Conservation (phyloP, 345 rosid genomes). For the Euphorbia peplus region DNA sequence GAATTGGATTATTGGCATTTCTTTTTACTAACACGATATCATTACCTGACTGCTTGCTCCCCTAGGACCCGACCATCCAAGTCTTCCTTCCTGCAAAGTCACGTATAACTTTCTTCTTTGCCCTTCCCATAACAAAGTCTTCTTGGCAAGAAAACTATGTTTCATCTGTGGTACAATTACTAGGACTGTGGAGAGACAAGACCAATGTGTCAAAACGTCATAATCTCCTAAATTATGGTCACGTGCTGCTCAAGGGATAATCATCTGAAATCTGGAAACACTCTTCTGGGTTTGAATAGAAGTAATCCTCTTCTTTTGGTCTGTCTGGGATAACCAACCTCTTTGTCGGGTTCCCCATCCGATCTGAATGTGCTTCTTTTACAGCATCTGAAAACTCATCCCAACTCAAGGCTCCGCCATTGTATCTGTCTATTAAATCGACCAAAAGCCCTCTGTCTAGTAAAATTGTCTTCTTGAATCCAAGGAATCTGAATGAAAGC, state of each 20-base stretch:
- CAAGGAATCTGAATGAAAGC: conserved; percentile 56
- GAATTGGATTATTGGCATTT: conserved; percentile 35
- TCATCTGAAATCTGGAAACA: conserved; percentile 56
- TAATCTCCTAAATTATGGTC: conserved; percentile 21
- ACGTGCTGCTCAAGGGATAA: conserved; percentile 38
- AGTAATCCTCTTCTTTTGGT: conserved; percentile 95
- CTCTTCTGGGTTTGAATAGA: conserved; percentile 92
- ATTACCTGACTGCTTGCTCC: too few relatives aligned
- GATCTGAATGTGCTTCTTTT: conserved; percentile 61
- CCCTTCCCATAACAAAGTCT: conserved; percentile 13
- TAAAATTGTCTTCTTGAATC: conserved; percentile 80
- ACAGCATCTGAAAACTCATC: conserved; percentile 74
- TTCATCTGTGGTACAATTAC: conserved; percentile 28
- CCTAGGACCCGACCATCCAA: conserved; percentile 16
- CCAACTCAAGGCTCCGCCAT: conserved; percentile 60
- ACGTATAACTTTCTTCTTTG: conserved; percentile 13
- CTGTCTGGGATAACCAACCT: conserved; percentile 66
- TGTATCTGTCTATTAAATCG: conserved; percentile 74
- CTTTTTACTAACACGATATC: conserved; percentile 6
- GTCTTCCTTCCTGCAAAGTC: conserved; percentile 3
- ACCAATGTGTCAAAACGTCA: conserved; percentile 2
- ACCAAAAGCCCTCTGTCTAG: conserved; percentile 74
- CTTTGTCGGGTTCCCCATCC: conserved; percentile 65
- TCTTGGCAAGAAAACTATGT: conserved; percentile 16
- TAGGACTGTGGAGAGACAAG: conserved; percentile 9